Evolutionary conservation across 129 eudicot genomes (phyloP), one percentile per base, ranked within the genome.

Genomic region (Silybum marianum): DNA sequence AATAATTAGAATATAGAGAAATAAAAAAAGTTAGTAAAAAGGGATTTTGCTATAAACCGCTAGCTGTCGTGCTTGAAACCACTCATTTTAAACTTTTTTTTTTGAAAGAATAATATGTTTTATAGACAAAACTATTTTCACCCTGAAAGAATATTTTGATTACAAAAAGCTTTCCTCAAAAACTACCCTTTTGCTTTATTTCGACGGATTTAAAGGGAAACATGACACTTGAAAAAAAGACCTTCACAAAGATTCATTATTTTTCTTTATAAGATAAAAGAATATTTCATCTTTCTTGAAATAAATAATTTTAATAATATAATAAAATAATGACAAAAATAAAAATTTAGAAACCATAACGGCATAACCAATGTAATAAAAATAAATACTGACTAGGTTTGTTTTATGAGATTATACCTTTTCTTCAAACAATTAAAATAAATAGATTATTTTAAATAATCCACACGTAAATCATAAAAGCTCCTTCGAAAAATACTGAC

Each of bases 161-260:
- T 34, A 38, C 58, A 8, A 39, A 72, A 72, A 38, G 58, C 75
- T 72, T 38, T 72, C 9, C 24, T 12, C 30, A 21, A 38, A 23
- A 72, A 72, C n/a, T 30, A 72, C 58, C 58, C 76, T 72, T 72
- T 72, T 72, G 58, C 76, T 72, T 72, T 72, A 72, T 72, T 38
- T 38, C 42, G 22, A 42, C 13, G 21, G 38, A 26, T 25, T 67
- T 67, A 25, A 14, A 71, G 21, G 32, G 13, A 72, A 71, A 36
- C 38, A 71, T 32, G 75, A 26, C 11, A 62, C 24, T 60, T 18
- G 9, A 36, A 18, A 34, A 71, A 38, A 71, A 22, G 14, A 71
- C 51, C 38, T 14, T 7, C 51, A 71, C 28, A 72, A 72, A 9
- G 22, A 72, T 58, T 72, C 8, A 38, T 72, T 32, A 7, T 38